Percentiles rank a stretch among this genome's conserved stretches.
Conservation (phyloP, 2,329 filamentous ascomycete species). For the Ceratocystis colombiana region DNA sequence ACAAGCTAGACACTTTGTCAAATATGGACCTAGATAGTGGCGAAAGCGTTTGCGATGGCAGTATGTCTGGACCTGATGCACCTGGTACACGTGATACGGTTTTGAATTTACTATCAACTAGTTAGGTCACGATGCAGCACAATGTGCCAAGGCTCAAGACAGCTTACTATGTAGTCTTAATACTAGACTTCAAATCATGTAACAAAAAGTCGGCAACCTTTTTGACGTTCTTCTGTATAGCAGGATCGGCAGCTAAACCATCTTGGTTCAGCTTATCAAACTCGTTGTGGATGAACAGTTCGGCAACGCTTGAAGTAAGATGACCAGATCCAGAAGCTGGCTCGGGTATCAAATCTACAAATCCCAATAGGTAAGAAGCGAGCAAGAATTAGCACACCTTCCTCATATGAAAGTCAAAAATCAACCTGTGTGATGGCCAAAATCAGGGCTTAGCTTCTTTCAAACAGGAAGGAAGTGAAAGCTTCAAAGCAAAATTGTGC, state of each 20-base stretch:
- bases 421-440: not conserved
- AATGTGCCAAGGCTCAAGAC: not conserved
- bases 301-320: constrained; percentile 41
- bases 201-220: constrained; percentile 65
- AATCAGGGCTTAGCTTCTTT: not conserved
- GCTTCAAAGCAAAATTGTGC: not conserved
- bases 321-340: constrained; percentile 50
- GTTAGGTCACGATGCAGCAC: constrained; percentile 28
- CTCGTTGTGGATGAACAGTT: constrained; percentile 43
- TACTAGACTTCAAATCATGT: constrained; percentile 60
- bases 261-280: constrained; percentile 64
- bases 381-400: constrained; percentile 7
- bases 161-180: constrained; percentile 57
- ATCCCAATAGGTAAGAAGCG: constrained; percentile 11
- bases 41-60: constrained; percentile 37
- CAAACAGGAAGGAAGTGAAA: not conserved
- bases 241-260: constrained; percentile 43
- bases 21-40: constrained; percentile 40
- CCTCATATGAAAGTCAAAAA: constrained; percentile 24
- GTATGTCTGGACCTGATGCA: constrained; percentile 17
- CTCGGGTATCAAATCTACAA: constrained; percentile 54
- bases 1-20: constrained; percentile 32
- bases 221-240: constrained; percentile 55
- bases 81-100: constrained; percentile 28
- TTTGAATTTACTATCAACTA: constrained; percentile 43